Percentiles rank a stretch among this genome's conserved stretches.
phyloP scores from a whole-genome alignment of 495 filamentous ascomycete species.

The Xylaria telfairii region DNA sequence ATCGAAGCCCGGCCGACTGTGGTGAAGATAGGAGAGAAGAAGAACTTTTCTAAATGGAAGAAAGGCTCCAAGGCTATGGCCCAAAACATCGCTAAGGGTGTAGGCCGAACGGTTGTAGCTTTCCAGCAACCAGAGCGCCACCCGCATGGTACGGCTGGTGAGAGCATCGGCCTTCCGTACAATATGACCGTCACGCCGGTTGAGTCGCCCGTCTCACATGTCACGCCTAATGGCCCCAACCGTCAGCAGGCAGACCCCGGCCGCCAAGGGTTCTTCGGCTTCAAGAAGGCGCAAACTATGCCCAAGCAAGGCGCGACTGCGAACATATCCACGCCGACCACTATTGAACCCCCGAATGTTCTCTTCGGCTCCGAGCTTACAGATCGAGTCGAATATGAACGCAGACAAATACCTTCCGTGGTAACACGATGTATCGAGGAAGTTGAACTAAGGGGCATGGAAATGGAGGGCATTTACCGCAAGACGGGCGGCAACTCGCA shows the following conservation, averaged over 20 bases:
- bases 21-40: constrained; percentile 82
- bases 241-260: constrained; percentile 56
- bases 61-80: constrained; percentile 91
- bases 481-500: constrained; percentile 92
- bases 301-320: constrained; percentile 61
- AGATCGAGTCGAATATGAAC: constrained; percentile 86
- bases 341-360: constrained; percentile 63
- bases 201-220: constrained; percentile 49
- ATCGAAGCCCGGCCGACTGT: constrained; percentile 83
- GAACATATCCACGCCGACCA: constrained; percentile 53
- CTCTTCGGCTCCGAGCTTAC: constrained; percentile 93
- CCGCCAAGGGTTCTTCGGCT: constrained; percentile 79
- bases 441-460: constrained; percentile 96
- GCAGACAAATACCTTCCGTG: constrained; percentile 85
- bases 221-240: constrained; percentile 35
- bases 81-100: constrained; percentile 90
- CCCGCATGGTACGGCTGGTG: constrained; percentile 55
- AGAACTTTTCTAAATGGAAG: constrained; percentile 98
- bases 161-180: constrained; percentile 66
- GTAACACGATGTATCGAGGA: constrained; percentile 96
- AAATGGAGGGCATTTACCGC: constrained; percentile 96
- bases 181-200: constrained; percentile 61
- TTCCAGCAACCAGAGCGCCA: constrained; percentile 60
- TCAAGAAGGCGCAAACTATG: constrained; percentile 59
- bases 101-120: constrained; percentile 77